Evolutionary conservation across 805 yeast genomes (phyloP).

Genomic region (Yamadazyma akitaensis): DNA sequence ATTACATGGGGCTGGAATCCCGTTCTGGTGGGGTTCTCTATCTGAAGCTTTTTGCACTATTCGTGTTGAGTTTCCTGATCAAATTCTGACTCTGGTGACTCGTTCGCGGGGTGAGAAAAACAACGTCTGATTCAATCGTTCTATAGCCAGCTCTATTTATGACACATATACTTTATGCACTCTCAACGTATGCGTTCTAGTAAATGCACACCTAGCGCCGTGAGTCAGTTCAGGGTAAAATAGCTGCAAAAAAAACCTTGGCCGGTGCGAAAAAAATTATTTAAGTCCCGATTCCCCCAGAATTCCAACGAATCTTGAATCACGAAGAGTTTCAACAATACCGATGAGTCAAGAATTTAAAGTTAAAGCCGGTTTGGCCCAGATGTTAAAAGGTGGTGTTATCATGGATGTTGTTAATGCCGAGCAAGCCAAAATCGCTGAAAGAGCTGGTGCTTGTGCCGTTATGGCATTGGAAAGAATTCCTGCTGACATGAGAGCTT

Average conservation of each 20-base stretch:
- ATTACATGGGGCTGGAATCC: too few relatives aligned
- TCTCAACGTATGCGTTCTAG: background rate
- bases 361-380: conserved; percentile 77
- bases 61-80: background rate
- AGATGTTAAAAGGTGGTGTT: conserved; percentile 80
- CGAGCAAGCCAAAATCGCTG: conserved; percentile 79
- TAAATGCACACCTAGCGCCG: background rate
- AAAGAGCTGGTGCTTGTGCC: conserved; percentile 83
- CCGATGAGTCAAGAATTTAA: conserved; percentile 26
- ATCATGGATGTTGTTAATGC: conserved; percentile 73
- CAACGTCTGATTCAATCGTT: background rate
- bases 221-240: background rate
- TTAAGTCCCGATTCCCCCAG: background rate
- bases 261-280: background rate
- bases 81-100: background rate
- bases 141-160: background rate
- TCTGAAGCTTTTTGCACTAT: background rate
- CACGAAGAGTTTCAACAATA: too few relatives aligned
- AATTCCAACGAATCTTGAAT: background rate
- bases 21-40: background rate
- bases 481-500: conserved; percentile 80
- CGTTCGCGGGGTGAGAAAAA: background rate
- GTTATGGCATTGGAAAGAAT: conserved; percentile 86
- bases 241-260: background rate
- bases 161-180: background rate